Evolutionary conservation across 176 grass and related monocot genomes (phyloP), one percentile per base, ranked within the genome.

Genomic region (Ananas comosus): DNA sequence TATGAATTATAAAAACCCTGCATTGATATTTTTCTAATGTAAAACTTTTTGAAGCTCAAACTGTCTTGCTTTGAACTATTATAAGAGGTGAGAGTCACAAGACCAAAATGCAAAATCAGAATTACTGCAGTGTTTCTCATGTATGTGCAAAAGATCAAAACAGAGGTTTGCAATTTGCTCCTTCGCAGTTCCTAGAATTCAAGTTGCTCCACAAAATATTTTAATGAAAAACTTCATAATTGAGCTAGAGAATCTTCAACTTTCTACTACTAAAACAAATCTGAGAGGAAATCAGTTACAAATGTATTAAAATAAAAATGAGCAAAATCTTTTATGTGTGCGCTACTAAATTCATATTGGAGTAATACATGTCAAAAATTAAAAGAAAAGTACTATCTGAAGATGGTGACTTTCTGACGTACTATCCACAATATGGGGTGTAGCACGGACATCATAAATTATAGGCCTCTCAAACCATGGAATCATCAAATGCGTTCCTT

Each of bases 381-480:
- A 52, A 63, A 2, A 1, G 16, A 29, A 79, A 72, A 71, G 52
- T 84, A 96, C 91, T 88, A 88, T 96, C 73, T 96, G 91, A 19
- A 96, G 87, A 76, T 96, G 87, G 18, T 71, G 80, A 56, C 91
- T 91, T 22, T 87, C 91, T 27, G 91, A 88, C 72, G 91, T 96
- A 78, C 88, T 96, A 80, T 96, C 85, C 11, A 91, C 79, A 70
- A 96, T 81, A 86, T 88, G 85, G 64, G 91, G 91, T 74, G 81
- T 82, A 61, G 91, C 87, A 16, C 91, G 91, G 57, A 96, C 87
- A 63, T 96, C 87, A 76, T 91, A 96, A 80, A 96, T 91, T 57
- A 96, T 90, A 12, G 91, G 87, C 75, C 91, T 96, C 71, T 96
- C 91, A 58, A 96, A 81, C 84, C 74, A 83, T 1, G 91, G 91